These are phyloP conservation scores for Kluyveromyces sp. DNA, from an alignment of 1,139 yeast species.

Conservation along the genomic window DNA sequence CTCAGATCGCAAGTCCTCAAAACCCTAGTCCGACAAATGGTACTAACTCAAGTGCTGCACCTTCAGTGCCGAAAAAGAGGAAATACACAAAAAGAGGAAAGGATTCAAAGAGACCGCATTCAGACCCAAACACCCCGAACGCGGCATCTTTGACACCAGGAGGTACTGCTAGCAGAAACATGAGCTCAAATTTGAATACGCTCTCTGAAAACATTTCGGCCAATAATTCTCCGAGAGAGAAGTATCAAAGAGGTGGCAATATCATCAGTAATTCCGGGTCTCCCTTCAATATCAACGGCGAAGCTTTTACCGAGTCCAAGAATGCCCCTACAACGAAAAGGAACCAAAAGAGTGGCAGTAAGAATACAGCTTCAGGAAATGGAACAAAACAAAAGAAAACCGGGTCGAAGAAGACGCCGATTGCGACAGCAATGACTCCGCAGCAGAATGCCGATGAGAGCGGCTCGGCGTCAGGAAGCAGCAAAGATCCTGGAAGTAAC, in stretches of 20 bases:
- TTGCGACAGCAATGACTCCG: not conserved
- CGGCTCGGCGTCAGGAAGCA: constrained; percentile 9
- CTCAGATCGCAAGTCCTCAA: constrained; percentile 11
- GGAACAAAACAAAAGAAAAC: not conserved
- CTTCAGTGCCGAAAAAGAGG: constrained; percentile 13
- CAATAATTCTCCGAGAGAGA: constrained; percentile 3
- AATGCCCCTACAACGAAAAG: not conserved
- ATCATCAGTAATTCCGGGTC: not conserved
- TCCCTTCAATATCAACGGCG: not conserved
- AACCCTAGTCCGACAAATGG: constrained; percentile 14
- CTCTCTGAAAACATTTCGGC: constrained; percentile 4
- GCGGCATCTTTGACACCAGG: constrained; percentile 8
- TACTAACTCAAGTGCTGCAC: constrained; percentile 11
- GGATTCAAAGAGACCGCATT: constrained; percentile 4
- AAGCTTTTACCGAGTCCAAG: not conserved
- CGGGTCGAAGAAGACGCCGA: not conserved
- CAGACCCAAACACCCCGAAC: constrained; percentile 8
- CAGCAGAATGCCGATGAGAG: constrained; percentile 9
- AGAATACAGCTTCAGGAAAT: not conserved
- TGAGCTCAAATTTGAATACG: constrained; percentile 4
- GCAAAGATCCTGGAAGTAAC: constrained; percentile 9
- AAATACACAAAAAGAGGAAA: constrained; percentile 7
- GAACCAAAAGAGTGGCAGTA: not conserved
- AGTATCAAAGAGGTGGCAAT: not conserved
- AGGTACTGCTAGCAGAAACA: not conserved